A percentile compares a stretch with the other conserved stretches of the same genome.
Evolutionary conservation across 2,329 filamentous ascomycete genomes (phyloP).

Genomic region (Fusarium continuum): DNA sequence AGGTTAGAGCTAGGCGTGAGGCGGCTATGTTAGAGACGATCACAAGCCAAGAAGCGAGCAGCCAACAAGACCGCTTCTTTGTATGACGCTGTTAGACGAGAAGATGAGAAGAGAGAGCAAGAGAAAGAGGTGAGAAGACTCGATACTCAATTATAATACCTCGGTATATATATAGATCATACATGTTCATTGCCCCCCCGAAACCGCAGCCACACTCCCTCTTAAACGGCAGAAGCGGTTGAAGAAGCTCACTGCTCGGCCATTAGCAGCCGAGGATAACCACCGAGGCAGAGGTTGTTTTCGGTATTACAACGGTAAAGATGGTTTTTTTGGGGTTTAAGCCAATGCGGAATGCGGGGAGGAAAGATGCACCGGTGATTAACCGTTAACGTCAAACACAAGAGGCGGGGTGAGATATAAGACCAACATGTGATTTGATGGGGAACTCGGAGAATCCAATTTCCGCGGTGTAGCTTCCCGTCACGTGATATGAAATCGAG

Average conservation of each 20-base stretch:
- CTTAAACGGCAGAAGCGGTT: constrained; percentile 31
- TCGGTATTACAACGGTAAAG: constrained; percentile 36
- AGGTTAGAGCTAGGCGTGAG: constrained; percentile 11
- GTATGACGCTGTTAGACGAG: background rate
- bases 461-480: fast-evolving
- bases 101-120: background rate
- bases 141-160: constrained; percentile 10
- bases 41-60: constrained; percentile 26
- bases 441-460: constrained; percentile 10
- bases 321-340: constrained; percentile 23
- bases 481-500: constrained; percentile 32
- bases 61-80: constrained; percentile 5
- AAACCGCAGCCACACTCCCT: constrained; percentile 8
- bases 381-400: constrained; percentile 43
- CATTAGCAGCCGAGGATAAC: constrained; percentile 43
- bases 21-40: constrained; percentile 25
- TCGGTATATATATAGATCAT: constrained; percentile 17
- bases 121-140: background rate
- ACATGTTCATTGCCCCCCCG: background rate
- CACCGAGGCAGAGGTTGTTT: constrained; percentile 28
- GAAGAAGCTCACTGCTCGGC: constrained; percentile 28
- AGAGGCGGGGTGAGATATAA: constrained; percentile 5
- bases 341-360: constrained; percentile 9
- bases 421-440: constrained; percentile 36
- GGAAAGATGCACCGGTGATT: constrained; percentile 35